These are phyloP conservation scores for Saccharomycopsis javanensis DNA, from an alignment of 805 yeast genomes.

Conservation along the genomic window DNA sequence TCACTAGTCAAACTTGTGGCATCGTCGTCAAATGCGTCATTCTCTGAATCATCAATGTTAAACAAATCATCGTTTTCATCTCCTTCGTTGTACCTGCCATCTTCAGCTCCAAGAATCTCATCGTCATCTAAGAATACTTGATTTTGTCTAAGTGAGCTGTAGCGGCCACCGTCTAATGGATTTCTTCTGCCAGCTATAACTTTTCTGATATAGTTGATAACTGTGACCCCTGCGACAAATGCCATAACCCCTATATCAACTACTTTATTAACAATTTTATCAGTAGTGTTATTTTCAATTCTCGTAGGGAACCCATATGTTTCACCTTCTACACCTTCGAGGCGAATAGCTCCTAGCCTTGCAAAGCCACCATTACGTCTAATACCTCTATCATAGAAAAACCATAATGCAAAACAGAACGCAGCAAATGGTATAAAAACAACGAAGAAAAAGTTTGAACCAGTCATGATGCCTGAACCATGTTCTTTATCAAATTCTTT, in stretches of 20 bases:
- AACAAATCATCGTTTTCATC: constrained; percentile 14
- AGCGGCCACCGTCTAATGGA: constrained; percentile 9
- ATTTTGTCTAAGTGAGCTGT: constrained; percentile 5
- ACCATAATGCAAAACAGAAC: constrained; percentile 48
- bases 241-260: constrained; percentile 48
- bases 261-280: constrained; percentile 46
- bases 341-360: constrained; percentile 75
- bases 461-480: constrained; percentile 41
- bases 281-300: constrained; percentile 55
- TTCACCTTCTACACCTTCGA: constrained; percentile 49
- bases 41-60: not conserved
- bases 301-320: constrained; percentile 30
- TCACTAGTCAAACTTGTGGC: constrained; percentile 14
- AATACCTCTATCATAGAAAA: constrained; percentile 73
- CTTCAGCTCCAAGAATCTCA: constrained; percentile 16
- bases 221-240: constrained; percentile 31
- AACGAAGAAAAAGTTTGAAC: constrained; percentile 43
- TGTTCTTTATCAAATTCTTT: constrained; percentile 44
- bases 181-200: constrained; percentile 1
- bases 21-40: constrained; percentile 17
- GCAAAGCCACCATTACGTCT: constrained; percentile 68
- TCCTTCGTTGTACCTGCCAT: constrained; percentile 13
- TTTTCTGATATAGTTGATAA: constrained; percentile 1
- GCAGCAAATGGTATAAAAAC: constrained; percentile 45
- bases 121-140: constrained; percentile 18